These are phyloP conservation scores for Coleophoma cylindrospora DNA, from an alignment of 2,329 filamentous ascomycete genomes.

Conservation along the genomic window DNA sequence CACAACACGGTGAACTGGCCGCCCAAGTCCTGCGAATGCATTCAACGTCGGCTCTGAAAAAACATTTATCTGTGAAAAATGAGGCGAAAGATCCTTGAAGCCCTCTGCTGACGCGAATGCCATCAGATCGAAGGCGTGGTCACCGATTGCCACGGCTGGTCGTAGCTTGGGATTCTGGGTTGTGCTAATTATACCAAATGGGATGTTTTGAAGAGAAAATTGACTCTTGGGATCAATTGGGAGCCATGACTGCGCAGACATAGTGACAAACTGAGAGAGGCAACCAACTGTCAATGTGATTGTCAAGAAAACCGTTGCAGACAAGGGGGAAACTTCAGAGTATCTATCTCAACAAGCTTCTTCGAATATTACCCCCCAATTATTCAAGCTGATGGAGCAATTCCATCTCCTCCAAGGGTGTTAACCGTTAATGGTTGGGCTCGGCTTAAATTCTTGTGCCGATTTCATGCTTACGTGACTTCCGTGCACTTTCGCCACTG, in stretches of 20 bases:
- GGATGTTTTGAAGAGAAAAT: conserved; percentile 72
- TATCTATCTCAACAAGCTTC: no score
- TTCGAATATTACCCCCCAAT: no score
- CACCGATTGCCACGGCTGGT: conserved; percentile 64
- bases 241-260: conserved; percentile 19
- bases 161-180: conserved; percentile 28
- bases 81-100: conserved; percentile 54
- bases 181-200: conserved; percentile 62
- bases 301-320: no score
- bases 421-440: no score
- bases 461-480: no score
- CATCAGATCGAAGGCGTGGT: conserved; percentile 61
- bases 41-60: conserved; percentile 47
- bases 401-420: no score
- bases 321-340: no score
- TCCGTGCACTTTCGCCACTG: no score
- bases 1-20: conserved; percentile 61
- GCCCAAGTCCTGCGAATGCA: conserved; percentile 67
- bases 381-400: no score
- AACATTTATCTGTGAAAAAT: conserved; percentile 46
- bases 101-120: conserved; percentile 53
- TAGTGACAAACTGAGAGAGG: no score
- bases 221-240: conserved; percentile 20
- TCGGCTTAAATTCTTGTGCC: no score
- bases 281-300: no score